phyloP scores from a whole-genome alignment of 768 basidiomycete species.

The Hydnomerulius pinastri region DNA sequence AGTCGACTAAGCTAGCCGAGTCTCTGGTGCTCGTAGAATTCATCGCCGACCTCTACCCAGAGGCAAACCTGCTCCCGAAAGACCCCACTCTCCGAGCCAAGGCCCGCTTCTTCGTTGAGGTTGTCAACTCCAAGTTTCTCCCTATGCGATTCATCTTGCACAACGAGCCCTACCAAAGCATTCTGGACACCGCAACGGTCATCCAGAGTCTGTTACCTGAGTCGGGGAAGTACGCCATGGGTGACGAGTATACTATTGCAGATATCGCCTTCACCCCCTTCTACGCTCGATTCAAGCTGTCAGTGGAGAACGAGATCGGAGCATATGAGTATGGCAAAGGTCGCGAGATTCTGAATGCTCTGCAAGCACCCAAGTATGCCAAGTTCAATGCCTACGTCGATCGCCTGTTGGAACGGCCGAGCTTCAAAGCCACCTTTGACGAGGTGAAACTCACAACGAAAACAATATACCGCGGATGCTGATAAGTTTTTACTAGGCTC shows the following conservation, averaged over 20 bases:
- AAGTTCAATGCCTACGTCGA: conserved; percentile 50
- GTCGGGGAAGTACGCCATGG: conserved; percentile 39
- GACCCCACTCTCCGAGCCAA: conserved; percentile 59
- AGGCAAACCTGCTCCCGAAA: conserved; percentile 49
- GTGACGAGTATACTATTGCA: conserved; percentile 47
- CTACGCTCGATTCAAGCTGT: conserved; percentile 51
- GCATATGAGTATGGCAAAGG: conserved; percentile 51
- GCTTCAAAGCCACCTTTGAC: conserved; percentile 56
- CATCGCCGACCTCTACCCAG: conserved; percentile 58
- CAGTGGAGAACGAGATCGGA: conserved; percentile 52
- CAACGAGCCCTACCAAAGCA: conserved; percentile 42
- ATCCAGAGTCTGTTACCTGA: conserved; percentile 53
- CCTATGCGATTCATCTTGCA: conserved; percentile 38
- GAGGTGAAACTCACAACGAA: no score
- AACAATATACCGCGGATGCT: no score
- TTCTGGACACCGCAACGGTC: conserved; percentile 46
- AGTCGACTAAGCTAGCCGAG: conserved; percentile 62
- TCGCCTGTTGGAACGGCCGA: conserved; percentile 51
- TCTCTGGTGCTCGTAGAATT: conserved; percentile 69
- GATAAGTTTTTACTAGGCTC: no score
- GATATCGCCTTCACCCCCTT: conserved; percentile 65
- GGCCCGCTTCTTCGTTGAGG: conserved; percentile 64
- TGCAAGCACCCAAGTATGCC: conserved; percentile 45
- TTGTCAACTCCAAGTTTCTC: conserved; percentile 46
- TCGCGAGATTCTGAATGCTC: conserved; percentile 39